Percentiles rank a stretch among this genome's conserved stretches.
These are phyloP conservation scores for Populus simonii DNA, from an alignment of 345 rosid species.

Conservation along the genomic window DNA sequence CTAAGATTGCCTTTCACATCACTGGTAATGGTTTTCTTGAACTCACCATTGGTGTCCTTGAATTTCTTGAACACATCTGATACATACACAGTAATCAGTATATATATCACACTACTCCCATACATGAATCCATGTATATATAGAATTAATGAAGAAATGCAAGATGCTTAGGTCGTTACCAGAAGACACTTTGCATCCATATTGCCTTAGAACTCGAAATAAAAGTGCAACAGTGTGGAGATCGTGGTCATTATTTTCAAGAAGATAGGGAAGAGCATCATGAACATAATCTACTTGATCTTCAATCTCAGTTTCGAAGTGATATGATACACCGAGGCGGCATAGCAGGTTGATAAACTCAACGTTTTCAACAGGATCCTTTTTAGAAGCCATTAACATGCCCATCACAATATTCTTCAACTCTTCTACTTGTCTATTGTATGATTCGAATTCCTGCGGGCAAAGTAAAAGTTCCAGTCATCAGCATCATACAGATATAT, in stretches of 20 bases:
- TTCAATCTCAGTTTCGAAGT: neutral
- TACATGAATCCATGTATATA: no score
- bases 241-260: neutral
- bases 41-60: no score
- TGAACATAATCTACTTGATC: neutral
- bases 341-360: slow-evolving; percentile 2
- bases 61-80: slow-evolving; percentile 25
- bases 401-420: neutral
- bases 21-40: no score
- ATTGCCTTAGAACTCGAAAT: slow-evolving; percentile 1
- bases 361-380: neutral
- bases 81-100: no score
- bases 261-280: neutral
- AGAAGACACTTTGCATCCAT: neutral
- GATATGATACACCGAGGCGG: slow-evolving; percentile 6
- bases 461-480: no score
- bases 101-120: no score
- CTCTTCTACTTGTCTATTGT: neutral
- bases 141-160: no score
- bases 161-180: neutral
- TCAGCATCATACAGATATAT: no score
- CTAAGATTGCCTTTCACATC: slow-evolving; percentile 35
- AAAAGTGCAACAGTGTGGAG: neutral
- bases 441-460: neutral
- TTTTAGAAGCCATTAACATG: neutral